A percentile compares a stretch with the other conserved stretches of the same genome.
phyloP scores from a whole-genome alignment of 345 rosid genomes.

The Triadica sebifera region DNA sequence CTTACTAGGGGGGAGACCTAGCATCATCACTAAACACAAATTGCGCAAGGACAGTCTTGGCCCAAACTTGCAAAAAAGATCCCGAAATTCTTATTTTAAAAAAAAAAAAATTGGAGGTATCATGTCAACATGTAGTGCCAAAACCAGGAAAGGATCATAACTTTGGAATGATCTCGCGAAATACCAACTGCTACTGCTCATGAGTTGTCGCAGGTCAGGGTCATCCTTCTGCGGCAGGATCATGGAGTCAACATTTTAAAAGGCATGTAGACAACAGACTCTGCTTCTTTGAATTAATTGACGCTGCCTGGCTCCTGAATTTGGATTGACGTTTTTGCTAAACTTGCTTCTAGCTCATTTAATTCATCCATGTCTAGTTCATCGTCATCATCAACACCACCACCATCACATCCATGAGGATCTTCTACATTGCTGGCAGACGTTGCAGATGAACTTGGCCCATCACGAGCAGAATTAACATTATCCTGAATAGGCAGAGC shows the following conservation, averaged over 20 bases:
- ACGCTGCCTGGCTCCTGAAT: slow-evolving; percentile 19
- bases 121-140: neutral
- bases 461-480: slow-evolving; percentile 28
- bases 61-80: no score
- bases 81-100: neutral
- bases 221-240: slow-evolving; percentile 15
- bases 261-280: slow-evolving; percentile 25
- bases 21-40: neutral
- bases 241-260: slow-evolving; percentile 27
- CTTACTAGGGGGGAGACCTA: neutral
- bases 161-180: neutral
- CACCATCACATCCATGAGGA: slow-evolving; percentile 11
- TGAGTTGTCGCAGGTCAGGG: neutral
- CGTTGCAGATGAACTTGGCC: slow-evolving; percentile 28
- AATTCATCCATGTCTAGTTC: slow-evolving; percentile 35
- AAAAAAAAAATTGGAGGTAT: neutral
- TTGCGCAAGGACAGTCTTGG: no score
- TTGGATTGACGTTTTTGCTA: slow-evolving; percentile 32
- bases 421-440: slow-evolving; percentile 24
- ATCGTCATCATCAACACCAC: slow-evolving; percentile 23
- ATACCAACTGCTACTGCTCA: neutral
- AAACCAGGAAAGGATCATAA: neutral
- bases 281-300: slow-evolving; percentile 13
- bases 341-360: slow-evolving; percentile 35
- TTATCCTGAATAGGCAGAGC: slow-evolving; percentile 25